A percentile compares a stretch with the other conserved stretches of the same genome.
These are phyloP conservation scores for Trametopsis cervina DNA, from an alignment of 768 basidiomycete genomes.

Conservation along the genomic window DNA sequence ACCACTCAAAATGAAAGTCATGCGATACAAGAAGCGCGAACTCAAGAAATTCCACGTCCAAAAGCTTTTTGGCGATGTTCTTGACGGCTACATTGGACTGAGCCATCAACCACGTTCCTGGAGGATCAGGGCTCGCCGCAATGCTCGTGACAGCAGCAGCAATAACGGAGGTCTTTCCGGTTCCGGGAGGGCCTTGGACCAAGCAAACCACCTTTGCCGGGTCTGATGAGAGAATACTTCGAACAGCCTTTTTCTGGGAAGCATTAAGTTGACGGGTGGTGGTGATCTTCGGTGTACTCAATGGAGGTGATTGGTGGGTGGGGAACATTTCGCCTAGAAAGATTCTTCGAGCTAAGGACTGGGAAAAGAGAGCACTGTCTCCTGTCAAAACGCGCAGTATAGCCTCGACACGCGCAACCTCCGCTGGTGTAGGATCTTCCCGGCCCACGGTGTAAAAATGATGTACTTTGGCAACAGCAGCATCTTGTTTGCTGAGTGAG, in stretches of 20 bases:
- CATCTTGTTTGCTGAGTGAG: background rate
- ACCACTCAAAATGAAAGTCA: slow-evolving; percentile 36
- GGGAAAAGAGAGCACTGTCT: background rate
- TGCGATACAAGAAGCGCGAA: slow-evolving; percentile 44
- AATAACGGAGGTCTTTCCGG: slow-evolving; percentile 38
- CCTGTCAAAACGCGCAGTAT: background rate
- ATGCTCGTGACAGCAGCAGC: slow-evolving; percentile 27
- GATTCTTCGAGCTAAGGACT: background rate
- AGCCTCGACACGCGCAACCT: slow-evolving; percentile 11
- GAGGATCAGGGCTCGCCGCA: slow-evolving; percentile 6
- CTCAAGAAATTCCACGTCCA: slow-evolving; percentile 21
- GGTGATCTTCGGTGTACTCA: background rate
- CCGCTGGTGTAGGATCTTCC: slow-evolving; percentile 15
- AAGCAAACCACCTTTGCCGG: background rate
- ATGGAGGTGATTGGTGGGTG: background rate
- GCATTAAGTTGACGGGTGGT: background rate
- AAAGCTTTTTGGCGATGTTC: slow-evolving; percentile 43
- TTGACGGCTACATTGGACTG: slow-evolving; percentile 48
- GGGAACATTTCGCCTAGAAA: background rate
- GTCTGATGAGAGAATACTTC: background rate
- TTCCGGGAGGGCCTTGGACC: slow-evolving; percentile 29
- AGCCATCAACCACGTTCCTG: slow-evolving; percentile 33
- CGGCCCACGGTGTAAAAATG: slow-evolving; percentile 14
- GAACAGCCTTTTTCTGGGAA: background rate
- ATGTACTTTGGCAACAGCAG: slow-evolving; percentile 11